phyloP scores from a whole-genome alignment of 306 rosid species.

The Glycine tomentella region DNA sequence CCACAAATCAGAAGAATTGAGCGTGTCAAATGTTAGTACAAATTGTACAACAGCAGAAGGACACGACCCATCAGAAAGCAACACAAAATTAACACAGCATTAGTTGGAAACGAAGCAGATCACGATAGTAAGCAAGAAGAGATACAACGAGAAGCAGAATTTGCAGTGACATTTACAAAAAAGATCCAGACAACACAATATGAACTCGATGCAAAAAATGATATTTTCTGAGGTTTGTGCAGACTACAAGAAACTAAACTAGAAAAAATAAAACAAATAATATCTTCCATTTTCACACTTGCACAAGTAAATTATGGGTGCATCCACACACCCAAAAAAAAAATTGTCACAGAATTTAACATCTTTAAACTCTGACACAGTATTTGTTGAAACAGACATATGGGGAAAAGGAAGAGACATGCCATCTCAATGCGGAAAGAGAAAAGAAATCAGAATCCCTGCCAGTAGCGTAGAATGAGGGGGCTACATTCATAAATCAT shows the following conservation, averaged over 20 bases:
- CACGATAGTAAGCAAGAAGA: neutral
- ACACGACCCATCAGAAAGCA: no score
- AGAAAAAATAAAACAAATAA: no score
- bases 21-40: no score
- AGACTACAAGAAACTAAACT: no score
- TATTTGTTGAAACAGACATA: slow-evolving; percentile 7
- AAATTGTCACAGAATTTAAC: neutral
- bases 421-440: neutral
- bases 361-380: neutral
- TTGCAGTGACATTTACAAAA: neutral
- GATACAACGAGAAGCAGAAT: neutral
- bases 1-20: neutral
- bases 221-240: no score
- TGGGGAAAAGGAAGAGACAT: neutral
- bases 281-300: no score
- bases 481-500: neutral
- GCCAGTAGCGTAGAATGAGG: neutral
- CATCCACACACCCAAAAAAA: no score
- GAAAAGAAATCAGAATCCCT: neutral
- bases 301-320: no score
- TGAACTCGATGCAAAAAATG: no score
- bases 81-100: neutral
- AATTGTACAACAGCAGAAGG: no score
- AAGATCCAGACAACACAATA: neutral
- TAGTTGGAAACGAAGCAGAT: neutral